Evolutionary conservation across 2,329 filamentous ascomycete species (phyloP).

Genomic region (Seiridium cupressi): DNA sequence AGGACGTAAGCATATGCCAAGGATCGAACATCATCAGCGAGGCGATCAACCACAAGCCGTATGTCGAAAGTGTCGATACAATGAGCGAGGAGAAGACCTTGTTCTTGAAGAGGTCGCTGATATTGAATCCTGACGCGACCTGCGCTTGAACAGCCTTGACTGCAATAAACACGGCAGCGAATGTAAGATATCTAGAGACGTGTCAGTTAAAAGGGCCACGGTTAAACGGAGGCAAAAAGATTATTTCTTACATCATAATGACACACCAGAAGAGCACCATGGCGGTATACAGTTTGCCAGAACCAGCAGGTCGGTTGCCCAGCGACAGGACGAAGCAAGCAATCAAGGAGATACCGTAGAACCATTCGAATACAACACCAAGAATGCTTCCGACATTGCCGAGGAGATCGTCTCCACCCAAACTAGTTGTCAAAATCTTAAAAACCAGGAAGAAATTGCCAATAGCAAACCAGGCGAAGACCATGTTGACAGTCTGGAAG

Average conservation of each 20-base stretch:
- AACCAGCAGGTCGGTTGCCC: slow-evolving; percentile 92
- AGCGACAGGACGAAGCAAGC: slow-evolving; percentile 94
- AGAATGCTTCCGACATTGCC: slow-evolving; percentile 77
- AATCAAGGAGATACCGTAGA: slow-evolving; percentile 87
- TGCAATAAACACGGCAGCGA: slow-evolving; percentile 92
- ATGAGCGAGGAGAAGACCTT: slow-evolving; percentile 90
- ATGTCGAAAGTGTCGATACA: slow-evolving; percentile 87
- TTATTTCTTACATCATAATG: slow-evolving; percentile 75
- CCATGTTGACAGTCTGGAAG: slow-evolving; percentile 94
- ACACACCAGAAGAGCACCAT: slow-evolving; percentile 99
- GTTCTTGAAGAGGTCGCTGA: slow-evolving; percentile 78
- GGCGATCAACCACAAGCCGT: slow-evolving; percentile 86
- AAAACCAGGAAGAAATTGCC: slow-evolving; percentile 99
- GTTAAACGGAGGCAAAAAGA: not conserved
- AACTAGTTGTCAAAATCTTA: slow-evolving; percentile 87
- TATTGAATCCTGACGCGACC: slow-evolving; percentile 64
- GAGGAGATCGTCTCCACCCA: slow-evolving; percentile 68
- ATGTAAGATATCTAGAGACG: slow-evolving; percentile 72
- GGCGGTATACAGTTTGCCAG: slow-evolving; percentile 88
- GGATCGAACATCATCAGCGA: slow-evolving; percentile 96
- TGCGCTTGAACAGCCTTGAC: slow-evolving; percentile 80
- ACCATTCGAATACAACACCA: slow-evolving; percentile 90
- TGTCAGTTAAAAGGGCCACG: not conserved
- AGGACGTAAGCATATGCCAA: slow-evolving; percentile 98
- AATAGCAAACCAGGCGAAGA: slow-evolving; percentile 98